Evolutionary conservation across 768 basidiomycete genomes (phyloP), one percentile per base, ranked within the genome.

Genomic region (Pholiota molesta): DNA sequence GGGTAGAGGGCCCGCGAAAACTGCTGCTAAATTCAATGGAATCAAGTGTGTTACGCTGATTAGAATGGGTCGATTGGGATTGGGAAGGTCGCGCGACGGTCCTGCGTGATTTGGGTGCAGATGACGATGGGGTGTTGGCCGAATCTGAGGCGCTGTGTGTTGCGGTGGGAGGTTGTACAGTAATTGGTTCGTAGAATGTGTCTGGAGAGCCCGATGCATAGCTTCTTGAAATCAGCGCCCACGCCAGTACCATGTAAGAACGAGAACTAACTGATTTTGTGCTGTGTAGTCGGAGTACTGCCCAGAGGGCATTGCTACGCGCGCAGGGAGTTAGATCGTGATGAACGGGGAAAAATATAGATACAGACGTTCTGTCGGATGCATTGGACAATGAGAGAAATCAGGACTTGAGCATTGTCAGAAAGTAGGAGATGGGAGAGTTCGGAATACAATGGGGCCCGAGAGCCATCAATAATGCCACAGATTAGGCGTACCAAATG

Each of bases 141-240:
- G 68, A 68, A 52, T 66, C 65, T 9, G 65, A 64, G 35, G 61
- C 13, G 29, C 21, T 42, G 39, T 23, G n/a, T 19, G 31, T 33
- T n/a, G 59, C 65, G 23, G 65, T 66, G 19, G 65, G 64, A n/a
- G 68, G 62, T 59, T 68, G 63, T 21, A 68, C 51, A 21, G 39
- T 53, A n/a, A 62, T 62, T 23, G 57, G 51, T 31, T 42, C 61
- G 52, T 60, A 68, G 62, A 65, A 68, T 40, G 64, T 64, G 45
- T 68, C 64, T 28, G 67, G 63, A 13, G 66, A 64, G 26, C 44
- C 62, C 52, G 57, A 49, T 37, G n/a, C 54, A 62, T 68, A 65
- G 57, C 67, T 68, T 44, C 54, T 49, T 52, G 17, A 40, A 8
- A 49, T 57, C 33, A 58, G 53, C 40, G 28, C 52, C 39, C 37